Base-by-base conservation (phyloP, 2,329 filamentous ascomycete genomes). In the Aureobasidium sp. region DNA sequence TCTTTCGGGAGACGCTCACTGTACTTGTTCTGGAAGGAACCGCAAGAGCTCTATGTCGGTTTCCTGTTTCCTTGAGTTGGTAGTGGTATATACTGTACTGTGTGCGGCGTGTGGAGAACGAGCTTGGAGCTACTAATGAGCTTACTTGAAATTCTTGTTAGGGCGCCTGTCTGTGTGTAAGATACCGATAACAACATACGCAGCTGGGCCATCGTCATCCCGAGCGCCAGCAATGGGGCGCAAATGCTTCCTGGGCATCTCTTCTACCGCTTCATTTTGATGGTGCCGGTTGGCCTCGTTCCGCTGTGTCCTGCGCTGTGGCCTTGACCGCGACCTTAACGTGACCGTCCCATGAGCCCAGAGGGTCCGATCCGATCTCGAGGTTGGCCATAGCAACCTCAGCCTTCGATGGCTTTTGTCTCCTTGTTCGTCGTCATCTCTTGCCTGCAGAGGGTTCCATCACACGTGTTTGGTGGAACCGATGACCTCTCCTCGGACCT, bases 401-500 rank as follows among this genome's bases (percentile, higher is more conserved):
- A 9, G 17, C 31, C 27, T 27, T 42, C 9, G n/a, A 11, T 45
- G 54, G 31, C 42, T 33, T 39, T 44, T 44, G n/a, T 42, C 14
- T 58, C 22, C 14, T 58, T 47, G 27, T 58, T 45, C 37, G 19
- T 58, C 31, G 54, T 58, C 42, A 27, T 27, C 19, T 48, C 19
- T 39, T 48, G 54, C 31, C 33, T 22, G 33, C 31, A 54, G 37
- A 42, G 39, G 29, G 11, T 39, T 49, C 49, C 35, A 59, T 81
- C 74, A 84, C 70, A 75, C 73, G 72, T 97, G 91, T 75, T 94
- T 97, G 69, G 91, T 92, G 59, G 85, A 86, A 62, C 90, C 90
- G 69, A 97, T 88, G 33, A 88, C 85, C 63, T 87, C 85, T 5
- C 93, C 93, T 72, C 89, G 88, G 42, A 99, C 94, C 74, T 95